Percentiles rank a stretch among this genome's conserved stretches.
Evolutionary conservation across 1,284 basidiomycete genomes (phyloP).

Genomic region (Sporisorium sorghi): DNA sequence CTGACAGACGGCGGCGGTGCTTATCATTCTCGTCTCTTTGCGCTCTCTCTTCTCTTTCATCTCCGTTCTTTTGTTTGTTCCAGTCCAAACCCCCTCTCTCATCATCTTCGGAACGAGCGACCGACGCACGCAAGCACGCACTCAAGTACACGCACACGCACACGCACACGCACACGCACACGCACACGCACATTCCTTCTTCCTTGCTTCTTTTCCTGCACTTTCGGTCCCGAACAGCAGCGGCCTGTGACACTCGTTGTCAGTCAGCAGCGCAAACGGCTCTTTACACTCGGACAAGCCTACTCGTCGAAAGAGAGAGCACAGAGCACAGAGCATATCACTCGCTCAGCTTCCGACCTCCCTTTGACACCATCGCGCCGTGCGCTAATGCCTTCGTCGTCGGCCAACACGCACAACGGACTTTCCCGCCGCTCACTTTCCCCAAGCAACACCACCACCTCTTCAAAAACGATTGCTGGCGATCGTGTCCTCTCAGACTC

Average conservation of each 20-base stretch:
- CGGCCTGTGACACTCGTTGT: background rate
- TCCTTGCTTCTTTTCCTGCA: too few species aligned
- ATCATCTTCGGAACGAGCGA: background rate
- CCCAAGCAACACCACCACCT: background rate
- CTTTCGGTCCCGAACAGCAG: background rate
- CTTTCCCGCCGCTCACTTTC: conserved; percentile 4
- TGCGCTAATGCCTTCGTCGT: conserved; percentile 32
- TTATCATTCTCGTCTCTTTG: conserved; percentile 2
- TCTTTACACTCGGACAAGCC: too few species aligned
- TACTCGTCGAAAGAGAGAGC: background rate
- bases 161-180: too few species aligned
- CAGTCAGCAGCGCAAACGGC: background rate
- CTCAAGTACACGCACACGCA: too few species aligned
- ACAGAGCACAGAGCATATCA: too few species aligned
- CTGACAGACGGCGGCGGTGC: background rate
- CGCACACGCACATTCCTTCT: background rate
- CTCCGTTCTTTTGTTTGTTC: background rate
- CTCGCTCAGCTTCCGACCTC: background rate
- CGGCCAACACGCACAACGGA: conserved; percentile 9
- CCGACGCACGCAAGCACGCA: too few species aligned
- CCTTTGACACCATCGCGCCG: conserved; percentile 1
- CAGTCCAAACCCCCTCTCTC: background rate
- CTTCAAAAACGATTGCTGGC: conserved; percentile 9
- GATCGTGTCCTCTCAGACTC: conserved; percentile 29
- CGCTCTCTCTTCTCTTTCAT: background rate